Evolutionary conservation across 768 basidiomycete genomes (phyloP).

Genomic region (Russula virescens): DNA sequence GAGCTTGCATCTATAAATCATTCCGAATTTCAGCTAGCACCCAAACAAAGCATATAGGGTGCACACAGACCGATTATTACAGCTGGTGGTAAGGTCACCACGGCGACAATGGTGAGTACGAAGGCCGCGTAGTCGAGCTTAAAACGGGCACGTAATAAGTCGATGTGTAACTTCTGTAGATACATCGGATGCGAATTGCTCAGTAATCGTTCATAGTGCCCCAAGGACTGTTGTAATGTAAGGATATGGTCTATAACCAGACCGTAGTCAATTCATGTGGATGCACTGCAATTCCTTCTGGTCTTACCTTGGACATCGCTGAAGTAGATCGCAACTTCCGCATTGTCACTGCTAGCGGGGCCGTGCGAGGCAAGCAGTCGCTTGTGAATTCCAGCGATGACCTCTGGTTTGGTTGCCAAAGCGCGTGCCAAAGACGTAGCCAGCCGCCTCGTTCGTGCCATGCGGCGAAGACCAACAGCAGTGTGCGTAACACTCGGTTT

Average conservation of each 20-base stretch:
- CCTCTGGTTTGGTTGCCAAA: slow-evolving; percentile 75
- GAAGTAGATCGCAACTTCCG: slow-evolving; percentile 79
- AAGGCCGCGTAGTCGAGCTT: slow-evolving; percentile 63
- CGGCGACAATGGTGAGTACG: slow-evolving; percentile 56
- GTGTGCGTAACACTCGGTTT: slow-evolving; percentile 30
- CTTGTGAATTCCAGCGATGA: slow-evolving; percentile 74
- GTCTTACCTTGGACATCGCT: slow-evolving; percentile 82
- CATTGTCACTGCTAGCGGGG: slow-evolving; percentile 41
- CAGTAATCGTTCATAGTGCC: slow-evolving; percentile 83
- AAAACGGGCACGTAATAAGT: slow-evolving; percentile 51
- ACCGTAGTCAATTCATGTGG: not conserved
- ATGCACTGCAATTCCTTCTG: not conserved
- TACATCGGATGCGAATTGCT: slow-evolving; percentile 86
- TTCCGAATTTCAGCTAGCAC: not conserved
- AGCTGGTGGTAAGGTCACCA: slow-evolving; percentile 62
- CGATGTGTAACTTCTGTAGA: slow-evolving; percentile 65
- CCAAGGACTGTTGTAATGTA: slow-evolving; percentile 76
- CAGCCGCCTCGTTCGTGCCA: slow-evolving; percentile 71
- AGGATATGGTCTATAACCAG: slow-evolving; percentile 72
- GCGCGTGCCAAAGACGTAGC: slow-evolving; percentile 75
- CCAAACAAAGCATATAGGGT: not conserved
- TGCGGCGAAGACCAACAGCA: slow-evolving; percentile 56
- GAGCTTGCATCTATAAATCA: slow-evolving; percentile 53
- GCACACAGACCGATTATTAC: slow-evolving; percentile 46
- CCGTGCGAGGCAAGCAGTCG: slow-evolving; percentile 45